Evolutionary conservation across 345 rosid genomes (phyloP), one percentile per base, ranked within the genome.

Genomic region (Syzygium grande): DNA sequence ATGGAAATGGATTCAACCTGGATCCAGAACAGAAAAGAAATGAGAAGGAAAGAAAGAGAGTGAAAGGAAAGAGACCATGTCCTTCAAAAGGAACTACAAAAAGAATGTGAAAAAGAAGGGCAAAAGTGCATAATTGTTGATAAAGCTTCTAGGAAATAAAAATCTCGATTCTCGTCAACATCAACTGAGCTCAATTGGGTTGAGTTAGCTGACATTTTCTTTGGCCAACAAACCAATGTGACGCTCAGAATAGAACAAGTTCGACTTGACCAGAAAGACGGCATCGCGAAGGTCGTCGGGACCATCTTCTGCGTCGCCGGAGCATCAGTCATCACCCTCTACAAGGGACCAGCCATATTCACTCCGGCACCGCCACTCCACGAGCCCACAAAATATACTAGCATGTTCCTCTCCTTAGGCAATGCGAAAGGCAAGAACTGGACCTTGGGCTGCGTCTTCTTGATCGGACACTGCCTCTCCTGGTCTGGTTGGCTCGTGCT

Each of bases 401-500:
- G 61, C 86, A 55, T 86, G 56, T 46, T 91, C 34, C 89, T 86
- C 5, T 91, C 95, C 2, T 88, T 96, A 51, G 99, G 97, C 59
- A 95, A 95, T 83, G 97, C 96, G 1, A 90, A 88, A 16, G 95
- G 95, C 13, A 98, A 96, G 92, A 96, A 83, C 93, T 96, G 97
- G 98, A 89, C 93, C 34, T 85, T 94, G 55, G 99, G 99, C 86
- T 96, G 97, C 90, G 51, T 96, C 30, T 95, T 90, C 91, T 88
- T 92, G 61, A 90, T 97, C 83, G 96, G 96, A 27, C 98, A 95
- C 85, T 95, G 97, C 90, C 90, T 97, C 29, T 94, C 95, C n/a
- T 97, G 99, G 99, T 94, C 99, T 29, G 89, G 93, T 88, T 97
- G 99, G 98, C 95, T 97, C 68, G 98, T 97, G 87, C 90, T 97